Evolutionary conservation across 2,329 filamentous ascomycete genomes (phyloP).

Genomic region (Ophiostoma tasmaniense): DNA sequence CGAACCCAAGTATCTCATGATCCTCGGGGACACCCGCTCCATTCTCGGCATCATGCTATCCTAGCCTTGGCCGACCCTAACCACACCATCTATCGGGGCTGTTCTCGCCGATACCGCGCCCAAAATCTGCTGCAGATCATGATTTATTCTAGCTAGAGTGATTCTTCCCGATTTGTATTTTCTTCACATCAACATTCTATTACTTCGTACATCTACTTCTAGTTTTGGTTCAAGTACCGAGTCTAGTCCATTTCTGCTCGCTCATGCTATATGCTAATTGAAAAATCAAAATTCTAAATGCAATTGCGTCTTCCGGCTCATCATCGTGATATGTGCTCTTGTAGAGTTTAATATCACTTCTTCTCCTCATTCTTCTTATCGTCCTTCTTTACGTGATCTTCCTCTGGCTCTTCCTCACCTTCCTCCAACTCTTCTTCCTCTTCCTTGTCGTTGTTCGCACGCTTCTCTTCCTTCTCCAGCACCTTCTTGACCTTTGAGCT

Average conservation of each 20-base stretch:
- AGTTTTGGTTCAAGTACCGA: neutral
- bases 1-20: neutral
- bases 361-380: constrained; percentile 4
- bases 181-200: neutral
- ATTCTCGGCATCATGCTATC: neutral
- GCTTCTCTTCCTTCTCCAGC: constrained; percentile 43
- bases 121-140: neutral
- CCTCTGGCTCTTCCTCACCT: constrained; percentile 33
- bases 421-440: constrained; percentile 34
- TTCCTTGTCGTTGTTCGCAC: constrained; percentile 28
- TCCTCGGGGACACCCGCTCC: neutral
- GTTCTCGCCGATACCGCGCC: neutral
- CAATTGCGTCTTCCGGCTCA: neutral
- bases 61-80: neutral
- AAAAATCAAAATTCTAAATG: neutral
- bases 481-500: constrained; percentile 55
- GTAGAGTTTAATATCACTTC: neutral
- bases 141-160: neutral
- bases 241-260: neutral
- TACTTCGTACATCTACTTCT: neutral
- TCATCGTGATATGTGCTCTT: neutral
- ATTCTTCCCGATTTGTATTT: neutral
- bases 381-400: constrained; percentile 22
- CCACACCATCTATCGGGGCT: neutral
- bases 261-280: neutral